Conservation (phyloP, 2,329 filamentous ascomycete species). For the Phialophora macrospora region DNA sequence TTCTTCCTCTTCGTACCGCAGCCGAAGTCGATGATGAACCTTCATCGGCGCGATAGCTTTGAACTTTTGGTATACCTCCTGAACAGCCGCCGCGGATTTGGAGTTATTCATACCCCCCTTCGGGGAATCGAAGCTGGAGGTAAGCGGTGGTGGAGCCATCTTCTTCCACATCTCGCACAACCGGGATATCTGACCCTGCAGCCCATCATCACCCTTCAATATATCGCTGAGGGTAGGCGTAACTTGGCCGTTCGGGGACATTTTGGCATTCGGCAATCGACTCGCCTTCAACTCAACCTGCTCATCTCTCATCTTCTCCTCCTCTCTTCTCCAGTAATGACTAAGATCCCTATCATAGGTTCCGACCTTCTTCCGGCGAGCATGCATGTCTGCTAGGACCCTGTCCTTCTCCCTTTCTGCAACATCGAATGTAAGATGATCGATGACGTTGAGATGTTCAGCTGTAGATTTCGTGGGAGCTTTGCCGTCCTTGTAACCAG, state of each 20-base stretch:
- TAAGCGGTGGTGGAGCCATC: background rate
- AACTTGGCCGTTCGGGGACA: background rate
- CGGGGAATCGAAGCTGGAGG: background rate
- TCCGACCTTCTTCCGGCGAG: conserved; percentile 36
- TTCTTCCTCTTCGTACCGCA: conserved; percentile 44
- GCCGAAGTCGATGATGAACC: conserved; percentile 43
- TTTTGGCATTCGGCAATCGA: background rate
- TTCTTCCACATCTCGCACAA: background rate
- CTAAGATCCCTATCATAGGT: conserved; percentile 46
- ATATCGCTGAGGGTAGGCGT: conserved; percentile 1
- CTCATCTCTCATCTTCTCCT: conserved; percentile 32
- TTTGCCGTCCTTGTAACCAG: conserved; percentile 42
- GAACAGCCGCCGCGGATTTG: conserved; percentile 26
- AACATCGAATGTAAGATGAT: conserved; percentile 52
- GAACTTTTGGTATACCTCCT: conserved; percentile 42
- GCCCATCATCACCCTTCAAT: conserved; percentile 1
- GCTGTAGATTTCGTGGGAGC: background rate
- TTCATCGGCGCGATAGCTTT: conserved; percentile 43
- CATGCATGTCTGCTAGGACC: conserved; percentile 44
- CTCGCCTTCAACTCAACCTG: background rate
- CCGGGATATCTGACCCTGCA: background rate
- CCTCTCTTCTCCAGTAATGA: conserved; percentile 23
- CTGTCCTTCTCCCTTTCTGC: conserved; percentile 42
- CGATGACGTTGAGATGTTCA: conserved; percentile 47
- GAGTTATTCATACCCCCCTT: background rate